Evolutionary conservation across 192 early-diverging fungal species (phyloP).

Genomic region (Backusella morwellensis): DNA sequence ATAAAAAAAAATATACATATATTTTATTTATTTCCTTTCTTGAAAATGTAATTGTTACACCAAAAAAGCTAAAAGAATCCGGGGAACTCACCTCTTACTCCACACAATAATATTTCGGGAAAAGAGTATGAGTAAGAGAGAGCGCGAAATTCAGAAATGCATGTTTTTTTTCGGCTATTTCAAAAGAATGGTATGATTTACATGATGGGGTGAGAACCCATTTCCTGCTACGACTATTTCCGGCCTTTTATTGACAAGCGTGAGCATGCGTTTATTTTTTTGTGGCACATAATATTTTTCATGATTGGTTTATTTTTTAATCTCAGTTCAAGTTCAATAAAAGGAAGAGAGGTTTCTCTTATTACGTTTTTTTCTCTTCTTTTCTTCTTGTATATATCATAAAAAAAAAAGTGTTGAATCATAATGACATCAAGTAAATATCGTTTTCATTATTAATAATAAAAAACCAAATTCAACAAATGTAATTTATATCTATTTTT

Average conservation of each 20-base stretch:
- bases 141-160: not conserved
- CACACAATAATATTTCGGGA: not conserved
- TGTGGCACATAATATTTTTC: not conserved
- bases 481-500: not conserved
- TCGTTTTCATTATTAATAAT: not conserved
- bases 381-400: not conserved
- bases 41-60: not conserved
- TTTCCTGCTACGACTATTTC: not conserved
- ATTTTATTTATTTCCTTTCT: conserved; percentile 6
- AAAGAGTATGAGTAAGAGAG: not conserved
- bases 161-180: not conserved
- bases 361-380: not conserved
- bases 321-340: not conserved
- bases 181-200: not conserved
- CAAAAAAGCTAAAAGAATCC: not conserved
- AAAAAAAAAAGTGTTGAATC: not conserved
- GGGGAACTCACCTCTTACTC: not conserved
- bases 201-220: too few relatives aligned
- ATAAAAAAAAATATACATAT: not conserved
- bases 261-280: not conserved
- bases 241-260: not conserved
- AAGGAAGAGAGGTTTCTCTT: not conserved
- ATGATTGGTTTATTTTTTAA: not conserved
- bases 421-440: conserved; percentile 4
- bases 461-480: not conserved